phyloP scores from a whole-genome alignment of 139 green algal species.

The Picochlorum sp. region DNA sequence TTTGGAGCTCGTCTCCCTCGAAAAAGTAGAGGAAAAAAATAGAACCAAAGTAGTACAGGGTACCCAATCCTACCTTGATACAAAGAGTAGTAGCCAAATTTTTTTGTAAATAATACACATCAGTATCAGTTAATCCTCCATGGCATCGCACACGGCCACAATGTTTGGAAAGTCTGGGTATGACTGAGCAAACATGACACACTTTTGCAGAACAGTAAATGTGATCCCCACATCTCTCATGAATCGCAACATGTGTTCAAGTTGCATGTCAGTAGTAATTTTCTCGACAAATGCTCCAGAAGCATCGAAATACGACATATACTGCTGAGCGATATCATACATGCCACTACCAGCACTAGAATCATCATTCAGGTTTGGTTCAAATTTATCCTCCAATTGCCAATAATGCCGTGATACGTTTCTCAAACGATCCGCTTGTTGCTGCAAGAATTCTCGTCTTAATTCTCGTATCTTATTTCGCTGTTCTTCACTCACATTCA shows the following conservation, averaged over 20 bases:
- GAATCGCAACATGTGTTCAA: slow-evolving; percentile 15
- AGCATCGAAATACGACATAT: not conserved
- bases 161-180: slow-evolving; percentile 16
- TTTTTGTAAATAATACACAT: too few species aligned
- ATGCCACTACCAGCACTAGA: not conserved
- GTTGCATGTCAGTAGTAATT: slow-evolving; percentile 4
- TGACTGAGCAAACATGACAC: not conserved
- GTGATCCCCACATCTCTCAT: slow-evolving; percentile 11
- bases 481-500: too few species aligned
- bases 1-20: slow-evolving; percentile 2
- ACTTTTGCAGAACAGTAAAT: slow-evolving; percentile 7
- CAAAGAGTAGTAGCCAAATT: too few species aligned
- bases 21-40: slow-evolving; percentile 4
- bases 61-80: too few species aligned
- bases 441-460: too few species aligned
- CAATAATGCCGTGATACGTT: too few species aligned
- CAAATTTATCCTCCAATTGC: not conserved
- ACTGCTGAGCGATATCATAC: not conserved
- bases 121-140: too few species aligned
- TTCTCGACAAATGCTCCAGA: not conserved
- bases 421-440: too few species aligned
- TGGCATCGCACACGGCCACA: not conserved
- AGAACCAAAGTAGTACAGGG: too few species aligned
- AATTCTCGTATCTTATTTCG: too few species aligned
- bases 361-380: not conserved